Base-by-base conservation (phyloP, 1,284 basidiomycete genomes). In the Ceratobasidium sp. region DNA sequence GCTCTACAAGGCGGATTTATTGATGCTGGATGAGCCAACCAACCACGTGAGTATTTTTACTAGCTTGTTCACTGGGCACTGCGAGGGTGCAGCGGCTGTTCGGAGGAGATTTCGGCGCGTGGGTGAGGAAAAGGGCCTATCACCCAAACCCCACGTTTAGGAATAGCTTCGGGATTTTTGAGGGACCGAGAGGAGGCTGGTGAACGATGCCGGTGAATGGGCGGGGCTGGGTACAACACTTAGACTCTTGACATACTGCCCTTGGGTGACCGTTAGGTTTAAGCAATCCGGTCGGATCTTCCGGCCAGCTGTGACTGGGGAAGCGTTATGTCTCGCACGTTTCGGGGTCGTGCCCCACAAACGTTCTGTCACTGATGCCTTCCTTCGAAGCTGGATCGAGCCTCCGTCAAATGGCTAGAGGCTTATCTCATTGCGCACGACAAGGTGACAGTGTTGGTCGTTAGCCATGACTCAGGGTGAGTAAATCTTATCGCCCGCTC, bases 381-480 rank as follows among this genome's bases (percentile, higher is more conserved):
- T 83, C 69, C 82, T 83, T 82, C 69, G n/a, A 83, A 95, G 92
- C 88, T 96, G 86, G 96, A 99, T 85, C 93, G 94, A 71, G 89
- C 90, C 78, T 98, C 97, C 77, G 97, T 99, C 75, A 88, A 91
- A 81, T 99, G 97, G 97, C 88, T 99, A 51, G 95, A 99, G 86
- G 87, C 95, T 82, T 99, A 97, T 87, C 90, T 98, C 66, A 90
- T 90, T 80, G 88, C 91, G 26, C 93, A 97, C 83, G 92, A 88
- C 80, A 90, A 94, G 81, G 90, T 97, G 81, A 99, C 97, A 75
- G 97, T 95, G 85, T 88, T 99, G 82, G 97, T 98, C 83, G 90
- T 99, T 86, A 98, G 96, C 87, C 97, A 99, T 89, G 97, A 99
- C 88, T 98, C 97, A 82, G 93, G 96, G 94, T 94, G 81, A 81